These are phyloP conservation scores for Geotrichum phurueaensis DNA, from an alignment of 1,139 yeast species.

Conservation along the genomic window DNA sequence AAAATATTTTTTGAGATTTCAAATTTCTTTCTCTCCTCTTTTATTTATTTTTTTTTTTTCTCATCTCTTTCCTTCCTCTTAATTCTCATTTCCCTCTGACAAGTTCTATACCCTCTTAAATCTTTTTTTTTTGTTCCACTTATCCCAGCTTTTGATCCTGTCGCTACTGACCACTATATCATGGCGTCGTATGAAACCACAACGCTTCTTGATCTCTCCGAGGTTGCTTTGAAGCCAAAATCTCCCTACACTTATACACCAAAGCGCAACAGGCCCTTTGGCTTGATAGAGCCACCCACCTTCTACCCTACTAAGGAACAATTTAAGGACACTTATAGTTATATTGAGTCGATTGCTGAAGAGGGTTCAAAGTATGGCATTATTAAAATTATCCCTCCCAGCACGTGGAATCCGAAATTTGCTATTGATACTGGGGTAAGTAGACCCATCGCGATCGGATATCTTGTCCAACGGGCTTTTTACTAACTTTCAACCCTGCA, in stretches of 20 bases:
- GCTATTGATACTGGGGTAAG: constrained; percentile 45
- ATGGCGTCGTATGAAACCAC: constrained; percentile 2
- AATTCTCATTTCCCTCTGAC: background rate
- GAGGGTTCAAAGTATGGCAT: constrained; percentile 58
- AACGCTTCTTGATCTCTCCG: constrained; percentile 10
- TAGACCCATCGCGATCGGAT: background rate
- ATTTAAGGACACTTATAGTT: constrained; percentile 42
- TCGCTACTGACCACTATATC: background rate
- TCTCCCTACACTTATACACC: constrained; percentile 4
- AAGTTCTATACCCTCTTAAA: background rate
- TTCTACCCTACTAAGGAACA: constrained; percentile 43
- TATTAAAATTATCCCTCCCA: constrained; percentile 58
- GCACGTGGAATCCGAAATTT: constrained; percentile 37
- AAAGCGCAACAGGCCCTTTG: constrained; percentile 23
- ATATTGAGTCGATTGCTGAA: constrained; percentile 29
- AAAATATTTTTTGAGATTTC: background rate
- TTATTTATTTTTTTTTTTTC: background rate
- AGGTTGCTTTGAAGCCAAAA: constrained; percentile 12
- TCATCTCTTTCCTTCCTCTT: background rate
- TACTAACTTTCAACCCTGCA: constrained; percentile 8
- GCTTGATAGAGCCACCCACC: constrained; percentile 42
- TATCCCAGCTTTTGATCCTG: background rate
- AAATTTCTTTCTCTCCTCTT: background rate
- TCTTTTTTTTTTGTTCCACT: background rate
- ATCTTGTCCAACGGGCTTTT: background rate